Conservation (phyloP, 1,284 basidiomycete genomes). For the Coniophora puteana region DNA sequence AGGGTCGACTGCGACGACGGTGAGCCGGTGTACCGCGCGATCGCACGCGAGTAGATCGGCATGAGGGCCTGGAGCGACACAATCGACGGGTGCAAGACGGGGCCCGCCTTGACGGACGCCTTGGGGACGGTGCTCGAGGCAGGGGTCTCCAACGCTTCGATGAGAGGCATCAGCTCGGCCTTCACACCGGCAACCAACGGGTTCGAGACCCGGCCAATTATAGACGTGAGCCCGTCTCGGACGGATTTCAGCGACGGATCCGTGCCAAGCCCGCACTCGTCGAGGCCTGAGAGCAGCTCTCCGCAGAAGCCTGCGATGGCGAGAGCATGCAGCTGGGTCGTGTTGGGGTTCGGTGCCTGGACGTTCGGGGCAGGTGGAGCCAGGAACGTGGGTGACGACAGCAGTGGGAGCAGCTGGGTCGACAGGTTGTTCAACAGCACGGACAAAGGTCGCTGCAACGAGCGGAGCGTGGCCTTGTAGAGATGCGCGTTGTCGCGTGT, state of each 20-base stretch:
- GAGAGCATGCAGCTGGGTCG: slow-evolving; percentile 69
- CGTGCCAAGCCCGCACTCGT: slow-evolving; percentile 55
- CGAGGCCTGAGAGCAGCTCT: slow-evolving; percentile 67
- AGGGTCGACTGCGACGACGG: slow-evolving; percentile 52
- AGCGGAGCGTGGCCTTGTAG: slow-evolving; percentile 64
- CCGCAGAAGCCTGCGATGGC: slow-evolving; percentile 64
- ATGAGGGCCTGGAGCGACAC: slow-evolving; percentile 50
- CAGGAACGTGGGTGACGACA: slow-evolving; percentile 62
- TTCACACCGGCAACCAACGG: slow-evolving; percentile 62
- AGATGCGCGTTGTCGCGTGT: slow-evolving; percentile 60
- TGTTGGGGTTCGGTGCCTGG: slow-evolving; percentile 50
- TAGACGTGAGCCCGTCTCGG: slow-evolving; percentile 62
- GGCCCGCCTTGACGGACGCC: slow-evolving; percentile 31
- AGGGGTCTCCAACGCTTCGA: slow-evolving; percentile 57
- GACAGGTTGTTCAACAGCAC: slow-evolving; percentile 70
- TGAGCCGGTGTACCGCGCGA: slow-evolving; percentile 54
- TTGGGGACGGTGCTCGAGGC: slow-evolving; percentile 31
- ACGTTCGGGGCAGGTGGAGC: slow-evolving; percentile 46
- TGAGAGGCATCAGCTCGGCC: slow-evolving; percentile 52
- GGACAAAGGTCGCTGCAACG: slow-evolving; percentile 70
- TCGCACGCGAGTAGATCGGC: slow-evolving; percentile 56
- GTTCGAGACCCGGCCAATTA: slow-evolving; percentile 61
- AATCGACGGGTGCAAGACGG: slow-evolving; percentile 56
- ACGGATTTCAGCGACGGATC: slow-evolving; percentile 65
- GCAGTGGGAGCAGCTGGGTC: slow-evolving; percentile 55